Evolutionary conservation across 2,329 filamentous ascomycete genomes (phyloP).

Genomic region (Monosporascus sp.): DNA sequence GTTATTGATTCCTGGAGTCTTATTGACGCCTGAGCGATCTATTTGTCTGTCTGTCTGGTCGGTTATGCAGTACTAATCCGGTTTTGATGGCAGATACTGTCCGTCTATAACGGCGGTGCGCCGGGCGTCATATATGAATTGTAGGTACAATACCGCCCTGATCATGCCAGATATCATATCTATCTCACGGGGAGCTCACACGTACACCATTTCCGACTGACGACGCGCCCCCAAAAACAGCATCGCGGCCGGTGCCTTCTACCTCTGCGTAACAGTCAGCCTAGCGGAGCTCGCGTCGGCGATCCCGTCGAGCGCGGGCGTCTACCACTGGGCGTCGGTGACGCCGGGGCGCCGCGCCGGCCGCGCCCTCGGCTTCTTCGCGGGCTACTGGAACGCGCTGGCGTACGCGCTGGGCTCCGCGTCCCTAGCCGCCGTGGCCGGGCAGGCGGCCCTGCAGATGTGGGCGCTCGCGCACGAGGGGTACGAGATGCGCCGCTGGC

Average conservation of each 20-base stretch:
- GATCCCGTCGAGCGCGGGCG: slow-evolving; percentile 55
- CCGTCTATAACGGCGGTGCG: slow-evolving; percentile 1
- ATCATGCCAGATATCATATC: not conserved
- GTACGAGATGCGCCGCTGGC: slow-evolving; percentile 33
- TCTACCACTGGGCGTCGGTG: slow-evolving; percentile 58
- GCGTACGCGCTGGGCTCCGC: slow-evolving; percentile 35
- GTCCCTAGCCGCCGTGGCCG: slow-evolving; percentile 35
- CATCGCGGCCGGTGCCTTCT: slow-evolving; percentile 41
- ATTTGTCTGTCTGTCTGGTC: not conserved
- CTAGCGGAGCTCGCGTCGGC: slow-evolving; percentile 56
- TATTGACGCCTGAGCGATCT: not conserved
- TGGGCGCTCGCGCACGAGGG: slow-evolving; percentile 34
- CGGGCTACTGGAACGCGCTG: slow-evolving; percentile 41
- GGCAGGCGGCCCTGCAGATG: slow-evolving; percentile 37
- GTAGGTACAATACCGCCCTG: not conserved
- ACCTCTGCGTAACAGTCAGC: slow-evolving; percentile 52
- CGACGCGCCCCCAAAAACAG: not conserved
- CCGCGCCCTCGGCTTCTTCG: slow-evolving; percentile 40
- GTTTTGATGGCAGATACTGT: not conserved
- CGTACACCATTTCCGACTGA: not conserved
- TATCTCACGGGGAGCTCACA: too few relatives aligned
- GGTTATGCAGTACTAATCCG: too few relatives aligned
- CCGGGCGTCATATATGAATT: slow-evolving; percentile 3
- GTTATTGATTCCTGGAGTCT: not conserved
- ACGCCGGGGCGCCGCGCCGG: slow-evolving; percentile 49